Evolutionary conservation across 208 protist species (phyloP).

Genomic region (Acanthamoeba triangularis): DNA sequence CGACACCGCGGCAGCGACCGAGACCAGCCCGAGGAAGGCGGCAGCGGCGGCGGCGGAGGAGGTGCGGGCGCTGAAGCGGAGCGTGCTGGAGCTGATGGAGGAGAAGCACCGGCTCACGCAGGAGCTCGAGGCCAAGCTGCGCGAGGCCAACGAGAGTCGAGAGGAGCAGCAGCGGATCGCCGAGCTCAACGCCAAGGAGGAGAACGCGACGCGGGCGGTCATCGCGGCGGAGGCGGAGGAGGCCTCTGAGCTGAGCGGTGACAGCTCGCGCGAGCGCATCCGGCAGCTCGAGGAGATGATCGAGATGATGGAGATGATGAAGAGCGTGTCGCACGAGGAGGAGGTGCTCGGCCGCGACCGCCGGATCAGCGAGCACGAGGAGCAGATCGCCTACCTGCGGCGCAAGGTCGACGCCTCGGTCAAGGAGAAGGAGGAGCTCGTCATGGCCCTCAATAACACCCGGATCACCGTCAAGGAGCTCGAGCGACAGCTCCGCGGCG

Average conservation of each 20-base stretch:
- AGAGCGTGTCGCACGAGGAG: conserved; percentile 28
- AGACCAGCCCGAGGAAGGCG: background rate
- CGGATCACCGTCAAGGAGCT: background rate
- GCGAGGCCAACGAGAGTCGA: background rate
- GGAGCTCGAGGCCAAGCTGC: conserved; percentile 26
- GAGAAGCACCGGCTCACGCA: background rate
- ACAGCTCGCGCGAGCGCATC: background rate
- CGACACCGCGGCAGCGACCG: background rate
- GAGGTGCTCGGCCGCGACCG: background rate
- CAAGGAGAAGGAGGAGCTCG: background rate
- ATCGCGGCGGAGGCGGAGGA: background rate
- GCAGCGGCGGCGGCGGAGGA: background rate
- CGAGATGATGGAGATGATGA: conserved; percentile 54
- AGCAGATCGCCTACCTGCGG: background rate
- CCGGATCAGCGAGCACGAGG: background rate
- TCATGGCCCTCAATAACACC: conserved; percentile 38
- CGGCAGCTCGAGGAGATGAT: conserved; percentile 49
- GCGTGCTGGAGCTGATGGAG: background rate
- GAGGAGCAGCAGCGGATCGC: background rate
- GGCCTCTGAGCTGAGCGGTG: background rate
- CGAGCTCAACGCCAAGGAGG: background rate
- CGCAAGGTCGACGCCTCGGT: background rate
- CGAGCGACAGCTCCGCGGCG: background rate
- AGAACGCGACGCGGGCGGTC: background rate
- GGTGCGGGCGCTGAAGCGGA: background rate